Evolutionary conservation across 2,329 filamentous ascomycete genomes (phyloP).

Genomic region (Penicillium olsonii): DNA sequence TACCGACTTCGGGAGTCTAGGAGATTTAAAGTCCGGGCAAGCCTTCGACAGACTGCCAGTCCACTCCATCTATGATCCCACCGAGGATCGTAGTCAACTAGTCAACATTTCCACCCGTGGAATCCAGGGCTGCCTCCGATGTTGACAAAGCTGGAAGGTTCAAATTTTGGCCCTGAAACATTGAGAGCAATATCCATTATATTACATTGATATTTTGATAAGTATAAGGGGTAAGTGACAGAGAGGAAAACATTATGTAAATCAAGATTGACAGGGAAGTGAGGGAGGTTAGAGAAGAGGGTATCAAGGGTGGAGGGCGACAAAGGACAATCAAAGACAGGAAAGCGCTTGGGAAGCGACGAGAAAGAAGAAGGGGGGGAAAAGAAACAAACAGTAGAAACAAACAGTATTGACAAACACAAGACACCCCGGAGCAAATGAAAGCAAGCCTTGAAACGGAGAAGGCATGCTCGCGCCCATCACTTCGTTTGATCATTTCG

Average conservation of each 20-base stretch:
- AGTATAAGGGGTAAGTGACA: neutral
- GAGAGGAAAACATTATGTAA: neutral
- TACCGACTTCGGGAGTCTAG: too few relatives aligned
- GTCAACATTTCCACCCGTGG: too few relatives aligned
- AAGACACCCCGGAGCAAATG: neutral
- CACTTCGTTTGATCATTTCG: constrained; percentile 22
- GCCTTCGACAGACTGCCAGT: too few relatives aligned
- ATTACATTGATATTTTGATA: neutral
- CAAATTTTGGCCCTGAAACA: neutral
- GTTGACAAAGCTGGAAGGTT: neutral
- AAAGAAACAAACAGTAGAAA: neutral
- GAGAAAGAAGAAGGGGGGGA: neutral
- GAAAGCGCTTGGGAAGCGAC: constrained; percentile 3
- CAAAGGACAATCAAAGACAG: constrained; percentile 11
- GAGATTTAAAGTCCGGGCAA: too few relatives aligned
- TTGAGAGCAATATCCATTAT: neutral
- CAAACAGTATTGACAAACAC: neutral
- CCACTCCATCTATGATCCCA: too few relatives aligned
- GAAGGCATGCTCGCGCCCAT: neutral
- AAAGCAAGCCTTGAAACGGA: neutral
- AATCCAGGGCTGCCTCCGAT: too few relatives aligned
- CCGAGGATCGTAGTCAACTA: too few relatives aligned
- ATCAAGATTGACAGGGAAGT: neutral
- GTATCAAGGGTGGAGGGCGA: constrained; percentile 20
- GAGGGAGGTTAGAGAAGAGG: constrained; percentile 8